Conservation (phyloP, 2,329 filamentous ascomycete genomes). For the Penicillium polonicum region DNA sequence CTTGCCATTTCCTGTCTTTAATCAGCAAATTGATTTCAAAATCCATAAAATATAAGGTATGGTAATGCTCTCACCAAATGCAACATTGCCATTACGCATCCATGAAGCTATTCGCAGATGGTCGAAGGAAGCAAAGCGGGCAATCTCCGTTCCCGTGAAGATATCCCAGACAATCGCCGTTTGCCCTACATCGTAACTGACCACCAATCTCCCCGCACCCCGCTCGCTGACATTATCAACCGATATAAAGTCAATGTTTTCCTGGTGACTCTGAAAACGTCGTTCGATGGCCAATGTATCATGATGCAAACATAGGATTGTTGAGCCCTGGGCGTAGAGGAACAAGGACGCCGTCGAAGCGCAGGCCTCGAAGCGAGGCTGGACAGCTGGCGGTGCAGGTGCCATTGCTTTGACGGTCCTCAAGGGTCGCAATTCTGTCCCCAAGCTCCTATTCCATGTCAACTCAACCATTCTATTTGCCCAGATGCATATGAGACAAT, state of each 20-base stretch:
- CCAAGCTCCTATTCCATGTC: constrained; percentile 60
- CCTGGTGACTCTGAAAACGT: constrained; percentile 77
- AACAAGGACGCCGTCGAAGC: constrained; percentile 89
- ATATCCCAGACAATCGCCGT: constrained; percentile 97
- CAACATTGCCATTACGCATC: constrained; percentile 97
- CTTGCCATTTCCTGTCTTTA: constrained; percentile 73
- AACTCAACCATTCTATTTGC: constrained; percentile 54
- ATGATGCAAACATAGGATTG: constrained; percentile 85
- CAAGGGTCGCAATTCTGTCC: constrained; percentile 58
- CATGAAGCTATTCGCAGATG: constrained; percentile 80
- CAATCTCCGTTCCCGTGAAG: constrained; percentile 83
- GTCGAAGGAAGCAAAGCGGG: constrained; percentile 90
- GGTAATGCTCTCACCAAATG: constrained; percentile 69
- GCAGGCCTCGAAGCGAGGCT: constrained; percentile 73
- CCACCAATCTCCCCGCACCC: constrained; percentile 79
- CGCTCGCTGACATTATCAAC: constrained; percentile 90
- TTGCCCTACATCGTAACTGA: constrained; percentile 88
- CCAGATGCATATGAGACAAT: background rate
- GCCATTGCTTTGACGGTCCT: constrained; percentile 52
- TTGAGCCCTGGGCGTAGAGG: constrained; percentile 78
- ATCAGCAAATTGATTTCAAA: constrained; percentile 12
- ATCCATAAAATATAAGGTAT: background rate
- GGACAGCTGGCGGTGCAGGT: constrained; percentile 24
- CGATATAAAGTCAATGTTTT: constrained; percentile 78
- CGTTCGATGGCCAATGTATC: constrained; percentile 88